Percentiles rank a stretch among this genome's conserved stretches.
Conservation (phyloP, 2,329 filamentous ascomycete genomes). For the Cryphonectria parasitica region DNA sequence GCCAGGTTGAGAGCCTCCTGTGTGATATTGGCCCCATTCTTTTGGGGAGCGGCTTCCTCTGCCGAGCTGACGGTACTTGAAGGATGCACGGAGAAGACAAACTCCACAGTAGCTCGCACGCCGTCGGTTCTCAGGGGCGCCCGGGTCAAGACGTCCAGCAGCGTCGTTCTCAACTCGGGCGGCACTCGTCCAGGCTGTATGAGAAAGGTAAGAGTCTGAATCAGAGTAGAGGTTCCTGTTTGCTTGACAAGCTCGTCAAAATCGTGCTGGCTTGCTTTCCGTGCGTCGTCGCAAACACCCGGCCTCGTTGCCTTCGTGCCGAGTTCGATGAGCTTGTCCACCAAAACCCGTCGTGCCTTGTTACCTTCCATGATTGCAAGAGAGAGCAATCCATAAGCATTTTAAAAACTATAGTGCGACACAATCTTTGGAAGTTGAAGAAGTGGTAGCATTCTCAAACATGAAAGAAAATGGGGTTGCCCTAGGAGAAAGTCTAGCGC, state of each 20-base stretch:
- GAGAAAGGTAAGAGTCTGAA: slow-evolving; percentile 65
- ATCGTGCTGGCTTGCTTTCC: slow-evolving; percentile 42
- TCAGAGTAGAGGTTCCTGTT: slow-evolving; percentile 41
- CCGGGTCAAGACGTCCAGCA: slow-evolving; percentile 61
- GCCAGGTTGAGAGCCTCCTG: slow-evolving; percentile 69
- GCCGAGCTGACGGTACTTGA: slow-evolving; percentile 47
- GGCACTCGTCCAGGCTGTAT: slow-evolving; percentile 65
- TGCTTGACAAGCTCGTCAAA: slow-evolving; percentile 53
- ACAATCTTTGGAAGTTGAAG: too few species aligned
- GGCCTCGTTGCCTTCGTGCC: slow-evolving; percentile 57
- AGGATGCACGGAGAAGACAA: slow-evolving; percentile 71
- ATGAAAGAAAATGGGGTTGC: not conserved
- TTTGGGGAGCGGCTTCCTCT: slow-evolving; percentile 51
- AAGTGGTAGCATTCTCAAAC: slow-evolving; percentile 6
- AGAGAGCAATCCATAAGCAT: too few species aligned
- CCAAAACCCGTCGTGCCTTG: slow-evolving; percentile 36
- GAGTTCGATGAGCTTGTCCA: slow-evolving; percentile 43
- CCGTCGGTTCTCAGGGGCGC: slow-evolving; percentile 66
- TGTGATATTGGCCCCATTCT: slow-evolving; percentile 66
- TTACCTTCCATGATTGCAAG: slow-evolving; percentile 27
- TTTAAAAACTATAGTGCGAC: not conserved
- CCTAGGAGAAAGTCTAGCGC: not conserved
- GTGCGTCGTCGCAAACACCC: slow-evolving; percentile 36
- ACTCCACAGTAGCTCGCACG: slow-evolving; percentile 70
- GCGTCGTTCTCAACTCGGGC: slow-evolving; percentile 59